A percentile compares a stretch with the other conserved stretches of the same genome.
These are phyloP conservation scores for Scedosporium apiospermum DNA, from an alignment of 2,329 filamentous ascomycete genomes.

Conservation along the genomic window DNA sequence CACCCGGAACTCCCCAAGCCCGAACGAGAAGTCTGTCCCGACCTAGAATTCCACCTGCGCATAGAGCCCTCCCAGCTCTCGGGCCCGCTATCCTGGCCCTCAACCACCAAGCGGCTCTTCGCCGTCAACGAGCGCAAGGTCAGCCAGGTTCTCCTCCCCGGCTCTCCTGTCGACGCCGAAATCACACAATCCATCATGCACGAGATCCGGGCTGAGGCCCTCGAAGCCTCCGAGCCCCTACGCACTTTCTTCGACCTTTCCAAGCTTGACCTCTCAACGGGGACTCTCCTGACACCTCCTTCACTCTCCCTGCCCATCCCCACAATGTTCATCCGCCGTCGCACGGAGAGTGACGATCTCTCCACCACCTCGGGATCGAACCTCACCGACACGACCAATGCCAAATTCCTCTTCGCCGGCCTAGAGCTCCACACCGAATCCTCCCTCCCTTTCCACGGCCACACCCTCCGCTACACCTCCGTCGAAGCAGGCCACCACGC, in stretches of 20 bases:
- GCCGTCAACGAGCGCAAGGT: conserved; percentile 26
- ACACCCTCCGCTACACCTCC: conserved; percentile 40
- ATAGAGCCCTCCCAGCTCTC: conserved; percentile 9
- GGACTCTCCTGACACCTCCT: conserved; percentile 30
- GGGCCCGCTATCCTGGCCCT: conserved; percentile 11
- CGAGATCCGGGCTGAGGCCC: background rate
- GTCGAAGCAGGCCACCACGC: conserved; percentile 42
- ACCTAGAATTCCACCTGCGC: conserved; percentile 12
- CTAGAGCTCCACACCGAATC: conserved; percentile 41
- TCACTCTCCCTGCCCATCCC: conserved; percentile 35
- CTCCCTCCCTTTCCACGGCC: conserved; percentile 29
- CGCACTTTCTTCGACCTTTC: conserved; percentile 33
- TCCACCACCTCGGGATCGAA: no score
- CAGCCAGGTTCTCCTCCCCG: conserved; percentile 31
- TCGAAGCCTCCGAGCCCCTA: conserved; percentile 15
- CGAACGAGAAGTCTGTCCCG: background rate
- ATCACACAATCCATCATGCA: conserved; percentile 22
- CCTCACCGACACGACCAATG: conserved; percentile 4
- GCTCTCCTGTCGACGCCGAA: conserved; percentile 29
- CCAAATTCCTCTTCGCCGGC: conserved; percentile 34
- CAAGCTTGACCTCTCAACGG: conserved; percentile 33
- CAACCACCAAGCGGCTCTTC: conserved; percentile 22
- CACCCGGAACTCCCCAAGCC: conserved; percentile 9
- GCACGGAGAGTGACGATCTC: background rate
- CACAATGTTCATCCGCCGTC: conserved; percentile 10